A percentile compares a stretch with the other conserved stretches of the same genome.
phyloP scores from a whole-genome alignment of 306 rosid genomes.

The Cucumis cinereus region DNA sequence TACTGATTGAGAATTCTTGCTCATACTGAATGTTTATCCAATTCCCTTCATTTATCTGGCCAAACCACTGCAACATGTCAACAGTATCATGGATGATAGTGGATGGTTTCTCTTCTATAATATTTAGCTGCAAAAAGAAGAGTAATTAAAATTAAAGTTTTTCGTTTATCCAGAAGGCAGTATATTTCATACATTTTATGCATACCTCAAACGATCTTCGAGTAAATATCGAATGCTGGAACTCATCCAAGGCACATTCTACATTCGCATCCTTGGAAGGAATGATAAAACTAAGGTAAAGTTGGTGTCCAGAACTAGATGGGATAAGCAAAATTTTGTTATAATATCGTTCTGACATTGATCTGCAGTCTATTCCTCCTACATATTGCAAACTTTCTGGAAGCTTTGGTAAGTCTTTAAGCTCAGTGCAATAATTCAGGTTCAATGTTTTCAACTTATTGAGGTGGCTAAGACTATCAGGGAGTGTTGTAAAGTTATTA shows the following conservation, averaged over 20 bases:
- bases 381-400: neutral
- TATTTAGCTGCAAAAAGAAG: neutral
- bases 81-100: too few species aligned
- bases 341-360: neutral
- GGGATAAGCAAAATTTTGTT: neutral
- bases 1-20: neutral
- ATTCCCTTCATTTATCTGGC: neutral
- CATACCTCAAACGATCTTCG: neutral
- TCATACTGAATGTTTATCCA: neutral
- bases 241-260: neutral
- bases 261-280: neutral
- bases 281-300: neutral
- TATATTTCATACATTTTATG: too few species aligned
- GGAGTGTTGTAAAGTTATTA: neutral
- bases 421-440: neutral
- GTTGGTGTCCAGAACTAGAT: neutral
- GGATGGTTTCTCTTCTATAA: neutral
- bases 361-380: neutral
- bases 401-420: neutral
- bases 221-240: neutral
- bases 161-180: neutral
- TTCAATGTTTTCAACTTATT: neutral
- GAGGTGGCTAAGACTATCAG: neutral
- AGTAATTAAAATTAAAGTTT: neutral
- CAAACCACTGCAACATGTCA: neutral